Conservation (phyloP, 306 rosid species). For the Gleditsia sinensis region DNA sequence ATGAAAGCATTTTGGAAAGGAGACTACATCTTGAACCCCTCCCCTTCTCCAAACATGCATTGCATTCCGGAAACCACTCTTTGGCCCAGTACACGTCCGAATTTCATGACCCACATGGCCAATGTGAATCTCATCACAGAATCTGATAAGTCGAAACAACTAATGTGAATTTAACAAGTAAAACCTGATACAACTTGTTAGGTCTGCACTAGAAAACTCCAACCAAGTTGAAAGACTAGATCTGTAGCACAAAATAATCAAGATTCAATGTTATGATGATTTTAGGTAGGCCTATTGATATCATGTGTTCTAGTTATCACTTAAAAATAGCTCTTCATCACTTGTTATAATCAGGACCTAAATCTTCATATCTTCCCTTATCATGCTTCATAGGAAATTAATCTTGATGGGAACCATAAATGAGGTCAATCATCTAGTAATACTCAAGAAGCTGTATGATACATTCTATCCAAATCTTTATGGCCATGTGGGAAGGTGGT, state of each 20-base stretch:
- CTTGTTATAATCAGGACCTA: not conserved
- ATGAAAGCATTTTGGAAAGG: conserved; percentile 76
- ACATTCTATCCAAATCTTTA: not conserved
- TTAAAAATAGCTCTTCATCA: not conserved
- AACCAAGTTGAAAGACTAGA: conserved; percentile 23
- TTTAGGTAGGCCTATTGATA: not conserved
- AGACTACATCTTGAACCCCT: conserved; percentile 59
- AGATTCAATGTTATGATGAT: not conserved
- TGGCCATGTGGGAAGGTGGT: not conserved
- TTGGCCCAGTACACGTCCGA: conserved; percentile 69
- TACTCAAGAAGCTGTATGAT: not conserved
- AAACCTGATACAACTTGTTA: conserved; percentile 2
- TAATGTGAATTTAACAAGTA: conserved; percentile 16
- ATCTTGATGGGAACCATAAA: not conserved
- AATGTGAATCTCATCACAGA: conserved; percentile 74
- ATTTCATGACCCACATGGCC: conserved; percentile 80
- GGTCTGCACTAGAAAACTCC: conserved; percentile 21
- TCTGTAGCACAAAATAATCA: not conserved
- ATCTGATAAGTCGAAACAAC: conserved; percentile 42
- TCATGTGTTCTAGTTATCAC: not conserved
- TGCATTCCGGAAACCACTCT: conserved; percentile 61
- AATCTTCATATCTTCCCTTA: not conserved
- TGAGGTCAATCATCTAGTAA: not conserved
- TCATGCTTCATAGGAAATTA: conserved; percentile 12
- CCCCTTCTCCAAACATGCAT: conserved; percentile 78